Conservation (phyloP, 805 yeast genomes). For the Monosporozyma solicola region DNA sequence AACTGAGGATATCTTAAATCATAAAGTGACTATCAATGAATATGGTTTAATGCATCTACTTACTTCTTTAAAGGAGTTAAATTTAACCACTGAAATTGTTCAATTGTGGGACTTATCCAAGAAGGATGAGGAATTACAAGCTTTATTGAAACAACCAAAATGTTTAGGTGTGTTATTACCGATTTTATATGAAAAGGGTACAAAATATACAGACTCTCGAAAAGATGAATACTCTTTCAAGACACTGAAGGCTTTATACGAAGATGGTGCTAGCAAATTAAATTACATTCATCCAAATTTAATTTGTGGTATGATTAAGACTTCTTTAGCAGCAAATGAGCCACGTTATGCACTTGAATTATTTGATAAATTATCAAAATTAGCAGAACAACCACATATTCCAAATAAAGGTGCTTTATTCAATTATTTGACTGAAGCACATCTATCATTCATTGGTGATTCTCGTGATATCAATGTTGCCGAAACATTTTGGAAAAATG, state of each 20-base stretch:
- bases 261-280: slow-evolving; percentile 27
- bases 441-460: slow-evolving; percentile 63
- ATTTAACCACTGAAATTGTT: slow-evolving; percentile 49
- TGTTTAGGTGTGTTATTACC: slow-evolving; percentile 61
- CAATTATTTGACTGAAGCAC: slow-evolving; percentile 55
- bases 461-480: slow-evolving; percentile 62
- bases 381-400: neutral
- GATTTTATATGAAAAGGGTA: slow-evolving; percentile 40
- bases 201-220: too few relatives aligned
- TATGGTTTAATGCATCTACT: slow-evolving; percentile 46
- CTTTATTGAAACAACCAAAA: slow-evolving; percentile 46
- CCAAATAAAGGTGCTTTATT: slow-evolving; percentile 3
- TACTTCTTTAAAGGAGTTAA: slow-evolving; percentile 48
- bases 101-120: slow-evolving; percentile 50
- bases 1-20: slow-evolving; percentile 39
- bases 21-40: slow-evolving; percentile 33
- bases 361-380: slow-evolving; percentile 46
- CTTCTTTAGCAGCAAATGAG: slow-evolving; percentile 53
- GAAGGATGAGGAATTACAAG: neutral
- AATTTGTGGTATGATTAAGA: slow-evolving; percentile 58
- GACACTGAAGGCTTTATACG: slow-evolving; percentile 46
- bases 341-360: slow-evolving; percentile 51
- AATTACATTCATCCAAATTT: slow-evolving; percentile 33
- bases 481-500: slow-evolving; percentile 60
- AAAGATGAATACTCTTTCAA: slow-evolving; percentile 41